Conservation (phyloP, 169 alveolate species). For the Eimeria praecox region DNA sequence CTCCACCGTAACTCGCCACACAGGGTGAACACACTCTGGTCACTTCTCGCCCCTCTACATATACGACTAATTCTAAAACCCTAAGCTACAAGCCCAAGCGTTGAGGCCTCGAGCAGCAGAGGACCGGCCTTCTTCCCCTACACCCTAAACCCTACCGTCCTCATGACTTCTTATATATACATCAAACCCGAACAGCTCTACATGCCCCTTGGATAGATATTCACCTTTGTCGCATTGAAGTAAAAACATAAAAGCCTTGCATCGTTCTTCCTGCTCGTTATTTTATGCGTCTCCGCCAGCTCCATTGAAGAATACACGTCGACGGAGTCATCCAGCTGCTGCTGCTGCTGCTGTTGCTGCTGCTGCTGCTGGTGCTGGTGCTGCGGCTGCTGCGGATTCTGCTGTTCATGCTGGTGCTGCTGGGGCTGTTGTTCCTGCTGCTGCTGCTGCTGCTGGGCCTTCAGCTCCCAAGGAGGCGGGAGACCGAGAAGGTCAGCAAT, state of each 20-base stretch:
- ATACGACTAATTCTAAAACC: no score
- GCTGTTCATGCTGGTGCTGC: not conserved
- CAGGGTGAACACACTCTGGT: no score
- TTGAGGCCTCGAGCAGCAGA: not conserved
- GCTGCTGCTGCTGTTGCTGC: conserved; percentile 4
- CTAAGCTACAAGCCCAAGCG: not conserved
- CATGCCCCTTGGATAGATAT: not conserved
- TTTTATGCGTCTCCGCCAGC: conserved; percentile 83
- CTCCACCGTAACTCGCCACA: no score
- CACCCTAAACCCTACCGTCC: not conserved
- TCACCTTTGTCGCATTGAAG: conserved; percentile 80
- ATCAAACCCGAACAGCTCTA: not conserved
- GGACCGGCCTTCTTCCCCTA: no score
- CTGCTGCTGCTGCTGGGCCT: conserved; percentile 36
- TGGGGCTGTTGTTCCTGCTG: conserved; percentile 18
- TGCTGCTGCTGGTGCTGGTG: not conserved
- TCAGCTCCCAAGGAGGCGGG: not conserved
- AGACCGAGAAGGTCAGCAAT: conserved; percentile 41
- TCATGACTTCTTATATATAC: not conserved
- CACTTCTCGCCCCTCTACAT: no score
- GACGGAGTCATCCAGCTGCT: conserved; percentile 76
- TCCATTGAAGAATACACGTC: conserved; percentile 84
- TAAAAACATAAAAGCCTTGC: conserved; percentile 83
- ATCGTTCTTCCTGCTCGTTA: conserved; percentile 83
- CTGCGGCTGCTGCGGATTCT: not conserved